phyloP scores from a whole-genome alignment of 2,329 filamentous ascomycete species.

The Aciculosporium take region DNA sequence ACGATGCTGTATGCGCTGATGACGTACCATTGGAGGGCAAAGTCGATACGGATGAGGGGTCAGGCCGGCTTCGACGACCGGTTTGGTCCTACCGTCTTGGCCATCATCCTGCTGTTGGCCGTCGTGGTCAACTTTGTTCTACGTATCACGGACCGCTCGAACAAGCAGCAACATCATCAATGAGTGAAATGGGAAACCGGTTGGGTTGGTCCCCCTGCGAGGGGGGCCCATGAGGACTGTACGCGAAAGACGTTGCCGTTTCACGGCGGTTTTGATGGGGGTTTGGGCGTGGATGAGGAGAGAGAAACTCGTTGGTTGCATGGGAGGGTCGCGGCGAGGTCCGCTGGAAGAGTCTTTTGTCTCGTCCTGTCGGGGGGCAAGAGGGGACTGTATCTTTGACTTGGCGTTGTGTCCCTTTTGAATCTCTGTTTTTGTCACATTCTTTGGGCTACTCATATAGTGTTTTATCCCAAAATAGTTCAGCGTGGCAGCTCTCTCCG shows the following conservation, averaged over 20 bases:
- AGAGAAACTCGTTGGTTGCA: background rate
- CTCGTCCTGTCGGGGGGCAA: background rate
- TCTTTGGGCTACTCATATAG: background rate
- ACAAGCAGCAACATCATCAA: slow-evolving; percentile 21
- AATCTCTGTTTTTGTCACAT: background rate
- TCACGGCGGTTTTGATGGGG: too few relatives aligned
- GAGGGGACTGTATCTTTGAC: background rate
- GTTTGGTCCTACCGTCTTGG: slow-evolving; percentile 82
- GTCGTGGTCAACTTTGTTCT: slow-evolving; percentile 95
- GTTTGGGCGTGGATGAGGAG: background rate
- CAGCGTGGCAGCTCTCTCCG: background rate
- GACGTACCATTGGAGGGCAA: slow-evolving; percentile 95
- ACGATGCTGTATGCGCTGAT: slow-evolving; percentile 91
- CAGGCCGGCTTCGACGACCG: slow-evolving; percentile 95
- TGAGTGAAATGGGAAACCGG: background rate
- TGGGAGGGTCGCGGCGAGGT: background rate
- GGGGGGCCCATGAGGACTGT: background rate
- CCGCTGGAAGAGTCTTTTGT: background rate
- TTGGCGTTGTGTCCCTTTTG: background rate
- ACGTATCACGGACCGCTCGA: slow-evolving; percentile 39
- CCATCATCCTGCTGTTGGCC: slow-evolving; percentile 70
- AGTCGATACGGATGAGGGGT: slow-evolving; percentile 77
- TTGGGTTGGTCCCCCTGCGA: background rate
- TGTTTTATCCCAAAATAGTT: background rate
- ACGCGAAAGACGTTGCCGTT: background rate